Evolutionary conservation across 2,329 filamentous ascomycete species (phyloP).

Genomic region (Chaetomiaceae sp.): DNA sequence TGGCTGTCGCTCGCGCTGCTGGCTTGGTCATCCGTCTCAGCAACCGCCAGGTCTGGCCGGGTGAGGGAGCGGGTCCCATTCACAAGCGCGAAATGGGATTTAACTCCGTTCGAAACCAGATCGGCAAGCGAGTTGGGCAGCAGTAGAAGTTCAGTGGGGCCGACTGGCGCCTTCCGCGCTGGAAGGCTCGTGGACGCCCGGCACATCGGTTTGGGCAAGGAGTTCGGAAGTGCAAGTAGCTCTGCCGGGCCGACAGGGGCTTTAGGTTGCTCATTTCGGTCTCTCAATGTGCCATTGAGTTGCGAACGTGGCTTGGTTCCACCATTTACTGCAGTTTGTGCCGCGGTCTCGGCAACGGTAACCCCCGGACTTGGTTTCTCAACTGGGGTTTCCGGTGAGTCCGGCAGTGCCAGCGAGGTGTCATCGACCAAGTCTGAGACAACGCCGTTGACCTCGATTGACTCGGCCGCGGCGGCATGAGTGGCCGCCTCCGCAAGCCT

Average conservation of each 20-base stretch:
- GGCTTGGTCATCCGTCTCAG: background rate
- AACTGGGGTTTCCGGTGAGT: background rate
- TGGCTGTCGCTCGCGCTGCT: conserved; percentile 11
- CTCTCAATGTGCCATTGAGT: background rate
- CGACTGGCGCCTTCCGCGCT: conserved; percentile 15
- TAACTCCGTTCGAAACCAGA: conserved; percentile 3
- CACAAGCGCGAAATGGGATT: background rate
- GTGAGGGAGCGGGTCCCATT: too few species aligned
- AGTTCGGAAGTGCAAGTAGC: conserved; percentile 47
- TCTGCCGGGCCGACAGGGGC: conserved; percentile 15
- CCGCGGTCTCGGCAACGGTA: background rate
- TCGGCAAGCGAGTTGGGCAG: conserved; percentile 20
- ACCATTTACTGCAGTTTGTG: background rate
- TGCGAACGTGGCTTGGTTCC: background rate
- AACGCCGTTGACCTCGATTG: background rate
- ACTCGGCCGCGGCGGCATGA: background rate
- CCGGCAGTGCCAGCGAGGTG: background rate
- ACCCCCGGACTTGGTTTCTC: background rate
- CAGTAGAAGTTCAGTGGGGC: conserved; percentile 18
- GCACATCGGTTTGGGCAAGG: conserved; percentile 23
- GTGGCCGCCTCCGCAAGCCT: conserved; percentile 40
- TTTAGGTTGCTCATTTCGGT: background rate
- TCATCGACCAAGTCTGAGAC: background rate
- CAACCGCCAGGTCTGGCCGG: too few species aligned
- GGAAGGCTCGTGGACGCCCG: background rate